phyloP scores from a whole-genome alignment of 2,329 filamentous ascomycete species.

The Xylaria sp. region DNA sequence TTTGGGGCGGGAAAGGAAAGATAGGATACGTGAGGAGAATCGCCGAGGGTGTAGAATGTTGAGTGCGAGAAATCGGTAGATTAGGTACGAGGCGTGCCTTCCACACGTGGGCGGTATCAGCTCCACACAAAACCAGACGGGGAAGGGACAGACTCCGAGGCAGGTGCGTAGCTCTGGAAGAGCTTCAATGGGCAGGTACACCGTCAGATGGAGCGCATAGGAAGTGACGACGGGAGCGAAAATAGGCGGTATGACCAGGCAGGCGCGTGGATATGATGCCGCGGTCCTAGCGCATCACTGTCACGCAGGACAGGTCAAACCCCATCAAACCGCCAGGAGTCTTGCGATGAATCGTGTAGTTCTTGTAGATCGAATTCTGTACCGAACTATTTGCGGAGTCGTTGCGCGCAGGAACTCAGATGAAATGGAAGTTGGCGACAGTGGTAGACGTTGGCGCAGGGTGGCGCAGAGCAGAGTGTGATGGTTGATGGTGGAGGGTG shows the following conservation, averaged over 20 bases:
- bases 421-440: slow-evolving; percentile 1
- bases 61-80: background rate
- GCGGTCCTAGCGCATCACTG: slow-evolving; percentile 41
- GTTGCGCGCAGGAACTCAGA: slow-evolving; percentile 6
- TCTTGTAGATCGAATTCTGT: slow-evolving; percentile 6
- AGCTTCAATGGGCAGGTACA: background rate
- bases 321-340: slow-evolving; percentile 40
- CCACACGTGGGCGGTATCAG: background rate
- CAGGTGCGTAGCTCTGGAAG: background rate
- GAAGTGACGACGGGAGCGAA: slow-evolving; percentile 15
- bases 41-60: background rate
- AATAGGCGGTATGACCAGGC: slow-evolving; percentile 33
- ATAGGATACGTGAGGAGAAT: background rate
- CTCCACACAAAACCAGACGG: background rate
- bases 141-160: background rate
- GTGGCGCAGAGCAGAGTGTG: slow-evolving; percentile 3
- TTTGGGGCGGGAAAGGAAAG: background rate
- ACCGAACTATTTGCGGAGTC: background rate
- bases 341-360: background rate
- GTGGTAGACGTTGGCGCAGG: background rate
- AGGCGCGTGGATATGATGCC: slow-evolving; percentile 36
- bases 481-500: slow-evolving; percentile 2
- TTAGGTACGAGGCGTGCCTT: background rate
- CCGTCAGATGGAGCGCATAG: slow-evolving; percentile 1
- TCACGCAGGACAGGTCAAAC: slow-evolving; percentile 38